These are phyloP conservation scores for Nannochloris sp. DNA, from an alignment of 139 green algal genomes.

Conservation along the genomic window DNA sequence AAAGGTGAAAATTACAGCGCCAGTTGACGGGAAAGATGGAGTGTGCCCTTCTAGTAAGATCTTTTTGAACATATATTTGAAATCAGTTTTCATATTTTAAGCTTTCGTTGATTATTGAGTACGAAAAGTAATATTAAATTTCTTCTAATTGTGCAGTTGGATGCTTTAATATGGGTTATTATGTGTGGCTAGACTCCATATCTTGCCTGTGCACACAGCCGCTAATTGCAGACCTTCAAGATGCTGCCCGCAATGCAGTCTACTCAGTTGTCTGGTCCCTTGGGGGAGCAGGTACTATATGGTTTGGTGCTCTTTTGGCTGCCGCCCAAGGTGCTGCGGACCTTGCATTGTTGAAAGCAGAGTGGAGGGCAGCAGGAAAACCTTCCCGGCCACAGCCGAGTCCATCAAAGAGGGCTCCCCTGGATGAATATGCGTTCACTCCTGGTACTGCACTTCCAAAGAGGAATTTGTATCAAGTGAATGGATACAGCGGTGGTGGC, in stretches of 20 bases:
- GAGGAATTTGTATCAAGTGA: neutral
- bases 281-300: neutral
- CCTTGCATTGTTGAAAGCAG: neutral
- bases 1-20: neutral
- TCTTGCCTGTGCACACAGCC: constrained; percentile 12
- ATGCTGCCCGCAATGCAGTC: neutral
- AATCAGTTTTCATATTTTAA: neutral
- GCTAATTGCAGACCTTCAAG: neutral
- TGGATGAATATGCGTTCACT: neutral
- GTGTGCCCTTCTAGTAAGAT: neutral
- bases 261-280: neutral
- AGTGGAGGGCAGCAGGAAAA: neutral
- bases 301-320: neutral
- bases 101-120: neutral
- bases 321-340: neutral
- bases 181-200: constrained; percentile 10
- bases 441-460: neutral
- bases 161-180: constrained; percentile 19
- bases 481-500: neutral
- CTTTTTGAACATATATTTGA: neutral
- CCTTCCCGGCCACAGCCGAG: neutral
- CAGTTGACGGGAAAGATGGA: neutral
- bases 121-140: neutral
- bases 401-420: neutral
- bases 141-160: neutral